Base-by-base conservation (phyloP, 179 eudicot species). In the Amaranthus tricolor region DNA sequence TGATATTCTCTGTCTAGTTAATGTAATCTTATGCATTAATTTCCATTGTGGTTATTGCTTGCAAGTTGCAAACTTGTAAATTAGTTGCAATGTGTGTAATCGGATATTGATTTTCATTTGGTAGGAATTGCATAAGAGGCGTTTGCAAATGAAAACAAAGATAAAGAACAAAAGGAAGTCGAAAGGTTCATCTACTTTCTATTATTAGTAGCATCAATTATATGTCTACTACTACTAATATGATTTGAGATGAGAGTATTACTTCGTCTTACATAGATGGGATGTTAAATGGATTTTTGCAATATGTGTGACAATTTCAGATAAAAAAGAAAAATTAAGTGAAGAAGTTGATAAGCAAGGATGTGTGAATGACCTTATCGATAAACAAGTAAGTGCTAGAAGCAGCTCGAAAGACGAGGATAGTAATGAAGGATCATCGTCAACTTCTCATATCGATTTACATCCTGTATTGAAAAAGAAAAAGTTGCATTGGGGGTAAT, bases 401-500 rank as follows among this genome's bases (percentile, higher is more conserved):
- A 56, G 72, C 17, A 21, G 56, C 69, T 63, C 70, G 3, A 70
- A 54, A 11, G 68, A 59, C 7, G 20, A 56, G 50, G 78, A 68
- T 24, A 52, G 57, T 20, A 80, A 20, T 44, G 82, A 72, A 6
- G 48, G 13, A 13, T 43, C 53, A 56, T 68, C 77, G 9, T 49
- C 66, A 5, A 44, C 64, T n/a, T 7, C 62, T 31, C 73, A 53
- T 19, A 74, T 45, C 20, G 76, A 81, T 75, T 60, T 78, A 13
- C 84, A 79, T 78, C 82, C 74, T 24, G 80, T 50, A 13, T 65
- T 78, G 44, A 79, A 65, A 77, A 84, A 78, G 78, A 81, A 66
- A 72, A 82, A 79, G 75, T 62, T 84, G 78, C 76, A 81, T 21
- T 84, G 86, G 86, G 86, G 86, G 86, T 84, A 81, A 56, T 63